Evolutionary conservation across 306 rosid genomes (phyloP), one percentile per base, ranked within the genome.

Genomic region (Lupinus albus): DNA sequence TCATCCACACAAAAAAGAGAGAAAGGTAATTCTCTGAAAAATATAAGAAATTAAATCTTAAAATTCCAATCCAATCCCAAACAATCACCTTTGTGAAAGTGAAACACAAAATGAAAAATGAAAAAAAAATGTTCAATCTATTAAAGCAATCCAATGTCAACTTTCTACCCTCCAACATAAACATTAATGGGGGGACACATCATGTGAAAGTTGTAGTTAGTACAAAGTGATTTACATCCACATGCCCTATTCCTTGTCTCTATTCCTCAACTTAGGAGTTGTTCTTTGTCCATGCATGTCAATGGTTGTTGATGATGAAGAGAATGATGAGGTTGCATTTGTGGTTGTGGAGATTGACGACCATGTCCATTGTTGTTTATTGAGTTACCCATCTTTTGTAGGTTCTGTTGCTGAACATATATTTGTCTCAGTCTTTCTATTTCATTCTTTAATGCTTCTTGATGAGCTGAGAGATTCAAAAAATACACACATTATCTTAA

Each of bases 401-500:
- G 70, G 64, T 71, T 86, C 53, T 93, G 98, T 18, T 90, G 97
- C 64, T 88, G 97, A 64, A 86, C 88, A 64, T 93, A 89, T 18
- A 93, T 83, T 49, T 93, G 92, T 78, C 97, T 90, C 17, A 93
- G 69, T 59, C 97, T 86, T 80, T 90, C 97, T 73, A 93, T 89
- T 75, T 90, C 99, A 77, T 84, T 88, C 86, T 85, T 93, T 5
- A 93, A 18, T 72, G 99, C 96, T 56, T 90, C 92, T 85, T 93
- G 97, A 71, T 93, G 97, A 80, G 97, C 98, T 93, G 83, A 21
- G 14, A 77, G 0, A 30, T 16, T 9, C n/a, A 0, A 39, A 39
- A 72, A 14, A 46, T 2, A 56, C 25, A 30, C 39, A n/a, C 64
- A 62, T n/a, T 62, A 17, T 61, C 56, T 63, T 38, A 74, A 21